phyloP scores from a whole-genome alignment of 2,329 filamentous ascomycete genomes.

The Graphium sp. region DNA sequence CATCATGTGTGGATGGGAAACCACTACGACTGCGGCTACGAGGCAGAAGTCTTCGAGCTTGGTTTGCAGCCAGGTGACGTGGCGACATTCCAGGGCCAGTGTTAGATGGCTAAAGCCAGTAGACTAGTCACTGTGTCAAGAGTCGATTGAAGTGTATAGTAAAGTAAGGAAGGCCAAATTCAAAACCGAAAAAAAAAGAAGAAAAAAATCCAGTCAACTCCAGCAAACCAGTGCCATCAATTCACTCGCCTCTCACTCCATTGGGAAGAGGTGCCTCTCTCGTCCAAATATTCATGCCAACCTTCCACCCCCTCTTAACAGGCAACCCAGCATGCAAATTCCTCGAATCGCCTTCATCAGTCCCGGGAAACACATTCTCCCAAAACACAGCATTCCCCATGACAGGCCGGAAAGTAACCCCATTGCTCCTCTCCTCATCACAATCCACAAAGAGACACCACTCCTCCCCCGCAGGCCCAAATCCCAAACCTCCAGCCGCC shows the following conservation, averaged over 20 bases:
- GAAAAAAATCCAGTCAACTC: too few species aligned
- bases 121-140: too few species aligned
- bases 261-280: conserved; percentile 21
- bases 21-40: conserved; percentile 18
- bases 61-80: conserved; percentile 14
- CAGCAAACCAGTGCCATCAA: too few species aligned
- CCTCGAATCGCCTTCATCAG: conserved; percentile 21
- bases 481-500: too few species aligned
- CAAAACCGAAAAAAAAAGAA: too few species aligned
- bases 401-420: conserved; percentile 28
- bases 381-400: conserved; percentile 31
- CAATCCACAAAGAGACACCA: conserved; percentile 30
- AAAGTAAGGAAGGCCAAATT: too few species aligned
- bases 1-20: conserved; percentile 19
- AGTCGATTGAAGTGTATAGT: too few species aligned
- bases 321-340: conserved; percentile 29
- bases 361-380: conserved; percentile 23
- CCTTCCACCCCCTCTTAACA: conserved; percentile 25
- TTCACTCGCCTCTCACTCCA: too few species aligned
- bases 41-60: conserved; percentile 14
- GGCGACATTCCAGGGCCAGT: conserved; percentile 1
- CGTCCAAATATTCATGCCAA: conserved; percentile 36
- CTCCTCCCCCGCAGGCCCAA: conserved; percentile 10
- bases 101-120: too few species aligned
- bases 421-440: conserved; percentile 25